Evolutionary conservation across 345 rosid genomes (phyloP).

Genomic region (Acer saccharum): DNA sequence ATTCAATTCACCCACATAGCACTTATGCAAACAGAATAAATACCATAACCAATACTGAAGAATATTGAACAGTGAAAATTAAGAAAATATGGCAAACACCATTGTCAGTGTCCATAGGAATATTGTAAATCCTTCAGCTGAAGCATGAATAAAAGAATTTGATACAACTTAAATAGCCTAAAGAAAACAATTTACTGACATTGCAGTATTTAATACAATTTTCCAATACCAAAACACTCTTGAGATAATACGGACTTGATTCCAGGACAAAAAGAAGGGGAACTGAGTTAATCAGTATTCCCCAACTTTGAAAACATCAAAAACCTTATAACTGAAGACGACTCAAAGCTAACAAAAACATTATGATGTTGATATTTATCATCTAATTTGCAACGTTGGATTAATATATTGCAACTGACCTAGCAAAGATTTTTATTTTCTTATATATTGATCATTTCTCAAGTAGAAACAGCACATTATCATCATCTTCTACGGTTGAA

Average conservation of each 20-base stretch:
- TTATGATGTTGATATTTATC: too few species aligned
- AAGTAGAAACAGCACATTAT: background rate
- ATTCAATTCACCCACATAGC: background rate
- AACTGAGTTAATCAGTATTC: background rate
- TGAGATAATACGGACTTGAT: background rate
- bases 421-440: slow-evolving; percentile 1
- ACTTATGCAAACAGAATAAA: background rate
- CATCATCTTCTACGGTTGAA: slow-evolving; percentile 5
- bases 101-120: too few species aligned
- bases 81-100: background rate
- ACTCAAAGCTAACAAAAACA: background rate
- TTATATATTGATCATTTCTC: background rate
- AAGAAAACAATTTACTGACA: slow-evolving; percentile 2
- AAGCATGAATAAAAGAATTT: background rate
- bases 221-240: background rate
- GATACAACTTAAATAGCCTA: background rate
- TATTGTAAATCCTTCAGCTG: background rate
- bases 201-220: background rate
- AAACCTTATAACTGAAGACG: background rate
- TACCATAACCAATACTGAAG: background rate
- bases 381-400: background rate
- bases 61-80: background rate
- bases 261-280: background rate
- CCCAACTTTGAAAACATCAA: background rate
- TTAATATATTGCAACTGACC: background rate